These are phyloP conservation scores for Kentomonas sorsogonicus DNA, from an alignment of 208 protist species.

Conservation along the genomic window DNA sequence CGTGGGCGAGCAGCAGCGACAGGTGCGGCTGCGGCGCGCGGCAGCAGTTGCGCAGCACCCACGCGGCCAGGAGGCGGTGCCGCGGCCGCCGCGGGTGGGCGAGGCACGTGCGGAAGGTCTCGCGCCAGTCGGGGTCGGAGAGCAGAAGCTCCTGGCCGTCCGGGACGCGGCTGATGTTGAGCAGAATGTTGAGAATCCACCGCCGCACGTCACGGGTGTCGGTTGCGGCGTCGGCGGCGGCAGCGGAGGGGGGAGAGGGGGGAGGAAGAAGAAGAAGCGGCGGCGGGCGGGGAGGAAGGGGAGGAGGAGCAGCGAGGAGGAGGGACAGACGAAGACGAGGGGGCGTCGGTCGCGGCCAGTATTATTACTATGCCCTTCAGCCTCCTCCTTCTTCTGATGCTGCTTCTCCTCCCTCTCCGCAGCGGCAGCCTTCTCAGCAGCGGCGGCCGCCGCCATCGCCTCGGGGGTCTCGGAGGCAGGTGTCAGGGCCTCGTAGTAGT, in stretches of 20 bases:
- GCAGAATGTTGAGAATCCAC: slow-evolving; percentile 76
- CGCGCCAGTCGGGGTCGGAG: slow-evolving; percentile 69
- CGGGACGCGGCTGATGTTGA: slow-evolving; percentile 68
- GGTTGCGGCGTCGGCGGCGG: no score
- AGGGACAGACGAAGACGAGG: no score
- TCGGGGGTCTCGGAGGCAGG: no score
- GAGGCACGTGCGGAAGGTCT: slow-evolving; percentile 38
- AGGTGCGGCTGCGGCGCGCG: slow-evolving; percentile 39
- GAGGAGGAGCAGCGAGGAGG: no score
- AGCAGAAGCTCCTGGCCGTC: slow-evolving; percentile 70
- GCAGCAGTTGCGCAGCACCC: slow-evolving; percentile 77
- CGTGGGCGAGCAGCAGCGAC: slow-evolving; percentile 37
- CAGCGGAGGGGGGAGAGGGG: no score
- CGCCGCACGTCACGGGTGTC: slow-evolving; percentile 44
- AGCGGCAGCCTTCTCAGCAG: not conserved
- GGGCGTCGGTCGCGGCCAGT: no score
- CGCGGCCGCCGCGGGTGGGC: slow-evolving; percentile 18
- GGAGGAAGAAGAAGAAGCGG: no score
- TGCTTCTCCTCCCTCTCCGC: slow-evolving; percentile 4
- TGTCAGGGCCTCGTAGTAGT: slow-evolving; percentile 49
- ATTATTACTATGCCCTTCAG: slow-evolving; percentile 15
- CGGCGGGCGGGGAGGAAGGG: no score
- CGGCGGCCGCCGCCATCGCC: no score
- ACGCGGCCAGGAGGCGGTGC: slow-evolving; percentile 58
- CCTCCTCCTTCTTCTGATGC: slow-evolving; percentile 13